These are phyloP conservation scores for Fraxinus quadrangulata DNA, from an alignment of 257 asterid species.

Conservation along the genomic window DNA sequence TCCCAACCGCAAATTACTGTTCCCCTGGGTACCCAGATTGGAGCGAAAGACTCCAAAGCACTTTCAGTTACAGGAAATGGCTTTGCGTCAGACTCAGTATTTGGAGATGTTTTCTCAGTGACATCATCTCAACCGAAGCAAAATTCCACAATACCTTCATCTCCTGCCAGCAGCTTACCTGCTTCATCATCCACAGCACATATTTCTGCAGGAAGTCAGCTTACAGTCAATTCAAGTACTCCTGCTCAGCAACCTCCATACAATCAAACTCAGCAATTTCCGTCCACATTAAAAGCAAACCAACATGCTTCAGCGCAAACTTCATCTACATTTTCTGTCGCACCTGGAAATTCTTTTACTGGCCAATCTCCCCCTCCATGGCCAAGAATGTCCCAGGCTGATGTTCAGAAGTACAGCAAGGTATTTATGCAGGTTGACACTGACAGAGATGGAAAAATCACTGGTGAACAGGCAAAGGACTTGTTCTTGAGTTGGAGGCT, in stretches of 20 bases:
- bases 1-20: constrained; percentile 45
- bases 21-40: constrained; percentile 41
- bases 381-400: constrained; percentile 86
- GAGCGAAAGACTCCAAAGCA: constrained; percentile 45
- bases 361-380: constrained; percentile 68
- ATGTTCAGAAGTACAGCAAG: constrained; percentile 83
- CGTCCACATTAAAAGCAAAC: constrained; percentile 46
- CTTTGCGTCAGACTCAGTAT: constrained; percentile 47
- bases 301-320: constrained; percentile 50
- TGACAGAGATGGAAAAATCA: constrained; percentile 90
- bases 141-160: constrained; percentile 36
- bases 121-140: constrained; percentile 50
- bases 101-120: constrained; percentile 70
- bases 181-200: constrained; percentile 44
- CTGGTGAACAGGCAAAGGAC: constrained; percentile 92
- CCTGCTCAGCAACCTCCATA: constrained; percentile 46
- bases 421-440: constrained; percentile 91
- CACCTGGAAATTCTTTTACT: constrained; percentile 40
- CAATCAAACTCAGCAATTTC: constrained; percentile 53
- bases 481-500: constrained; percentile 95
- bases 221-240: constrained; percentile 41
- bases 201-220: constrained; percentile 45
- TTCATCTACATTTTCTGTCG: constrained; percentile 51
- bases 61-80: constrained; percentile 64
- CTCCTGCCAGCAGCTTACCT: constrained; percentile 45